A percentile compares a stretch with the other conserved stretches of the same genome.
Evolutionary conservation across 2,329 filamentous ascomycete species (phyloP).

Genomic region (Zasmidium citrigriseum): DNA sequence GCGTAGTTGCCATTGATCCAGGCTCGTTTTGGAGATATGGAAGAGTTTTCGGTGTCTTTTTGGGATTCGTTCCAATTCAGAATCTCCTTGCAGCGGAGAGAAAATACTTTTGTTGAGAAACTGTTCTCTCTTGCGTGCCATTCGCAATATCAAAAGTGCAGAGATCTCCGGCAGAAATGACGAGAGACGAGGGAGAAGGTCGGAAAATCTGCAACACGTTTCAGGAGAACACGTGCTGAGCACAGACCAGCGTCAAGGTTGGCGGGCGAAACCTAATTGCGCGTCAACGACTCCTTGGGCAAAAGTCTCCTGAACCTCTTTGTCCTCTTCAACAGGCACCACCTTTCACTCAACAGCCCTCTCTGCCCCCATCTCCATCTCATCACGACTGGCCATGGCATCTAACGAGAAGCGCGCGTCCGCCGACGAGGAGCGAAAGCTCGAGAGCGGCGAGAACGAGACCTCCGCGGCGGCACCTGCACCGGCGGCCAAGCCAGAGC

Average conservation of each 20-base stretch:
- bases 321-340: background rate
- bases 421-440: conserved; percentile 67
- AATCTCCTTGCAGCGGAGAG: too few relatives aligned
- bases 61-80: too few relatives aligned
- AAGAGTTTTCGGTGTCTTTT: too few relatives aligned
- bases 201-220: background rate
- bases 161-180: too few relatives aligned
- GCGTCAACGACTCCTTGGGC: background rate
- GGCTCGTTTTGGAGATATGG: too few relatives aligned
- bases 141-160: too few relatives aligned
- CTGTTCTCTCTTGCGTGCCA: too few relatives aligned
- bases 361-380: background rate
- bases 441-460: conserved; percentile 65
- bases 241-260: background rate
- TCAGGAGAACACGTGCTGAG: background rate
- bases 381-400: conserved; percentile 9
- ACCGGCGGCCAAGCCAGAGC: conserved; percentile 64
- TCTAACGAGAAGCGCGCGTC: conserved; percentile 70
- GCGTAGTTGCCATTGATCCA: too few relatives aligned
- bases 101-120: too few relatives aligned
- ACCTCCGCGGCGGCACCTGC: conserved; percentile 60
- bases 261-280: background rate
- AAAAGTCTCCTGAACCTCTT: background rate
- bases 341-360: background rate
- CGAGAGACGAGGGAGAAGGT: background rate